Evolutionary conservation across 2,329 filamentous ascomycete genomes (phyloP).

Genomic region (Monilinia laxa): DNA sequence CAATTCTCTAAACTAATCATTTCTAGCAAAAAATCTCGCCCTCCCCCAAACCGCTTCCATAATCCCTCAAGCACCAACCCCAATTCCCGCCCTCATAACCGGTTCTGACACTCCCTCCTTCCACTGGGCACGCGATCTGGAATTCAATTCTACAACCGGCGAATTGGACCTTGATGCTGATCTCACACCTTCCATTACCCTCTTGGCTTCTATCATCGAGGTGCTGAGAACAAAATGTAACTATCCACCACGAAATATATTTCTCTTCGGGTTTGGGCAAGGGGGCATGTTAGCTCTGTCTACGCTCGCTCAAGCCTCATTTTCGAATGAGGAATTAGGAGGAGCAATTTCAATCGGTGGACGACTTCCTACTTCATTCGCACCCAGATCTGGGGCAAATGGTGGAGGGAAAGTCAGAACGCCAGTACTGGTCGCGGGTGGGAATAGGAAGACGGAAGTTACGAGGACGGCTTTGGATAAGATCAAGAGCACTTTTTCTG

Average conservation of each 20-base stretch:
- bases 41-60: conserved; percentile 66
- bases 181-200: conserved; percentile 45
- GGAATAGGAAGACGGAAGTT: conserved; percentile 53
- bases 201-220: conserved; percentile 48
- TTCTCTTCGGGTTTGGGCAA: conserved; percentile 57
- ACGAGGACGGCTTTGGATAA: conserved; percentile 63
- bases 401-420: conserved; percentile 57
- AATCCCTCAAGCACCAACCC: conserved; percentile 58
- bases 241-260: conserved; percentile 49
- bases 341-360: conserved; percentile 66
- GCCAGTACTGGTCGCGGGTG: conserved; percentile 61
- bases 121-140: conserved; percentile 60
- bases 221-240: conserved; percentile 50
- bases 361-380: conserved; percentile 46
- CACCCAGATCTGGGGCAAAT: conserved; percentile 41
- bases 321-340: conserved; percentile 44
- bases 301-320: conserved; percentile 35
- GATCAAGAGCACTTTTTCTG: conserved; percentile 64
- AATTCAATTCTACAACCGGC: conserved; percentile 52
- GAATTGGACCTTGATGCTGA: conserved; percentile 55
- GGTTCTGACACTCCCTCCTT: conserved; percentile 43
- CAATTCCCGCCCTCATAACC: conserved; percentile 54
- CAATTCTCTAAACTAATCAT: neutral
- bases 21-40: conserved; percentile 49
- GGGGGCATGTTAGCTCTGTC: conserved; percentile 56